A percentile compares a stretch with the other conserved stretches of the same genome.
These are phyloP conservation scores for Mycena floridula DNA, from an alignment of 768 basidiomycete species.

Conservation along the genomic window DNA sequence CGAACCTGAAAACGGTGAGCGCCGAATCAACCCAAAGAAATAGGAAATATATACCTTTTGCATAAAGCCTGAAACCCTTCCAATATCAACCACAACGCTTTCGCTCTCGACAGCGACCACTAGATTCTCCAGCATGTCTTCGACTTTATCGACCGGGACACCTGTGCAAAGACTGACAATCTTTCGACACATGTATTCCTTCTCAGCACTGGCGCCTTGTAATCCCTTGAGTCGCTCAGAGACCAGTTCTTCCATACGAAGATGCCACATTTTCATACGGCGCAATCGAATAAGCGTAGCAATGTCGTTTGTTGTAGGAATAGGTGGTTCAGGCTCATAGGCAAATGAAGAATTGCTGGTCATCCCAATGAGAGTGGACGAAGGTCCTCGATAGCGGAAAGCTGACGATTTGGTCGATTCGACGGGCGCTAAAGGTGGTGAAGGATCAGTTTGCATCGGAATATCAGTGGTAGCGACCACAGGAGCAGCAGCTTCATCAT, in stretches of 20 bases:
- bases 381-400: conserved; percentile 65
- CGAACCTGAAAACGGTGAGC: conserved; percentile 35
- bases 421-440: not conserved
- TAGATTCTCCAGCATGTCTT: conserved; percentile 84
- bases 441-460: not conserved
- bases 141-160: conserved; percentile 82
- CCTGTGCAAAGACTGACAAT: conserved; percentile 87
- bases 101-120: conserved; percentile 88
- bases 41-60: conserved; percentile 56
- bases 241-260: conserved; percentile 70
- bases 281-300: conserved; percentile 65
- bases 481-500: conserved; percentile 4
- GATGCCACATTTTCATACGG: conserved; percentile 80
- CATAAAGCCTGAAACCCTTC: conserved; percentile 86
- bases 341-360: conserved; percentile 30
- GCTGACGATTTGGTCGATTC: conserved; percentile 29
- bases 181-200: conserved; percentile 87
- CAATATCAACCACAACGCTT: conserved; percentile 72
- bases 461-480: not conserved
- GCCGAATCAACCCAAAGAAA: not conserved
- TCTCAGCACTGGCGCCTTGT: conserved; percentile 79
- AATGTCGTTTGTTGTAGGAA: conserved; percentile 54
- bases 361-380: conserved; percentile 60
- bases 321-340: conserved; percentile 67
- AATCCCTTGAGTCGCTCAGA: conserved; percentile 60